phyloP scores from a whole-genome alignment of 257 asterid genomes.

The Solanum dulcamara region DNA sequence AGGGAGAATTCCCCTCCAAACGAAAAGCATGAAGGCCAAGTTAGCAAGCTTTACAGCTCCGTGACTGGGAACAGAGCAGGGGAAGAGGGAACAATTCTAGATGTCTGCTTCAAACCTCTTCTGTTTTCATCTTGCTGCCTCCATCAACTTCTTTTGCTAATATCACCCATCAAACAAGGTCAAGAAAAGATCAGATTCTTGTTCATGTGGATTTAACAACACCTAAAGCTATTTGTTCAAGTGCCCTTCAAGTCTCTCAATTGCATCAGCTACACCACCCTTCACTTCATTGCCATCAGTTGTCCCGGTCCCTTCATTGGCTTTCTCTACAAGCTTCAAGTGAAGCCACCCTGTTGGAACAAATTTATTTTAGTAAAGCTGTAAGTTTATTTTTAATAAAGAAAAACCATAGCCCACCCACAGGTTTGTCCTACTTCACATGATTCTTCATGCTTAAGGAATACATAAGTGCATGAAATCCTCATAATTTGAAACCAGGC shows the following conservation, averaged over 20 bases:
- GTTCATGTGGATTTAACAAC: not conserved
- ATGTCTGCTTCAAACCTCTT: not conserved
- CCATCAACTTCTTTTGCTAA: not conserved
- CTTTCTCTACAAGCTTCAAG: constrained; percentile 78
- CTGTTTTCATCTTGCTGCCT: not conserved
- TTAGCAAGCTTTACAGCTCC: not conserved
- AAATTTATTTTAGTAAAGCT: constrained; percentile 6
- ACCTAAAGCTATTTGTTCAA: constrained; percentile 27
- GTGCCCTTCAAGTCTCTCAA: constrained; percentile 55
- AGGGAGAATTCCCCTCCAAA: not conserved
- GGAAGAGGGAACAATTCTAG: not conserved
- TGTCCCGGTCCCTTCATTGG: constrained; percentile 42
- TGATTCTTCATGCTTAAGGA: not conserved
- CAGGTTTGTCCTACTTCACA: not conserved
- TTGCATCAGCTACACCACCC: constrained; percentile 56
- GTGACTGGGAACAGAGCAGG: not conserved
- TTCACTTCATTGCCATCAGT: constrained; percentile 23
- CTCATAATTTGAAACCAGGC: not conserved
- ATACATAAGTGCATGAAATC: not conserved
- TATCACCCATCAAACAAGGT: not conserved
- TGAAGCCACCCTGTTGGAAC: constrained; percentile 78
- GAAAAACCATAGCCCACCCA: not conserved
- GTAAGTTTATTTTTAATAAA: not conserved
- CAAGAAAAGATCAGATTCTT: not conserved
- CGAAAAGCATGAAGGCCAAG: not conserved